Evolutionary conservation across 108 stramenopile species (phyloP).

Genomic region (Cafeteria roenbergensis): DNA sequence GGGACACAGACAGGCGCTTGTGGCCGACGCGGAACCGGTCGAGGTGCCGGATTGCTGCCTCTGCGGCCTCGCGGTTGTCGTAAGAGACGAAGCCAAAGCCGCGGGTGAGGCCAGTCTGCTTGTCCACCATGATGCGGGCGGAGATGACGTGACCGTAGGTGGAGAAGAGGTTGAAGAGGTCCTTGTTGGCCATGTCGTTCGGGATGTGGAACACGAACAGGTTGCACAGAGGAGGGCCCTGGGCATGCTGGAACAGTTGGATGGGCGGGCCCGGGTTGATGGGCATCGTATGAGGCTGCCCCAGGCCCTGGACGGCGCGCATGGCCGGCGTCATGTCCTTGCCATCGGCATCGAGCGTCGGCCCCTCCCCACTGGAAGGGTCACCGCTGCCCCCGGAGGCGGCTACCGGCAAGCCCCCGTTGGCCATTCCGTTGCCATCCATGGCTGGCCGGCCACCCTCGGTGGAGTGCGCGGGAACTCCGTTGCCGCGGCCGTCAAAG

Average conservation of each 20-base stretch:
- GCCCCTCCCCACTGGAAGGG: too few species aligned
- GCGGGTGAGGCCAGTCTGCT: constrained; percentile 71
- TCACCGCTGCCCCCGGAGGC: too few species aligned
- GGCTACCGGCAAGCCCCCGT: too few species aligned
- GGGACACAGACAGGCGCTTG: not conserved
- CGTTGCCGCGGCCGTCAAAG: too few species aligned
- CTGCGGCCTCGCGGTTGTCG: constrained; percentile 69
- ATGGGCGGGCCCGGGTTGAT: not conserved
- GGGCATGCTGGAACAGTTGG: not conserved
- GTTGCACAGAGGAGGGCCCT: constrained; percentile 68
- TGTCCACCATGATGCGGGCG: constrained; percentile 90
- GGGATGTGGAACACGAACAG: constrained; percentile 96
- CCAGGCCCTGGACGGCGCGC: too few species aligned
- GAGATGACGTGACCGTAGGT: constrained; percentile 74
- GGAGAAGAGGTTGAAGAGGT: constrained; percentile 71
- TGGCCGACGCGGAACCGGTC: constrained; percentile 46
- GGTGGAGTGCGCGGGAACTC: too few species aligned
- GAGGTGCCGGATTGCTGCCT: constrained; percentile 73
- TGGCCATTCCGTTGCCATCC: too few species aligned
- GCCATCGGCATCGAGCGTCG: too few species aligned
- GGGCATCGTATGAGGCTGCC: too few species aligned
- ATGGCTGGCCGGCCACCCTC: too few species aligned
- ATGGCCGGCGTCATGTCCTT: too few species aligned
- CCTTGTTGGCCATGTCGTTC: constrained; percentile 79
- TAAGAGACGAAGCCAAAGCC: constrained; percentile 96